Evolutionary conservation across 345 rosid species (phyloP), one percentile per base, ranked within the genome.

Genomic region (Camelina hispida): DNA sequence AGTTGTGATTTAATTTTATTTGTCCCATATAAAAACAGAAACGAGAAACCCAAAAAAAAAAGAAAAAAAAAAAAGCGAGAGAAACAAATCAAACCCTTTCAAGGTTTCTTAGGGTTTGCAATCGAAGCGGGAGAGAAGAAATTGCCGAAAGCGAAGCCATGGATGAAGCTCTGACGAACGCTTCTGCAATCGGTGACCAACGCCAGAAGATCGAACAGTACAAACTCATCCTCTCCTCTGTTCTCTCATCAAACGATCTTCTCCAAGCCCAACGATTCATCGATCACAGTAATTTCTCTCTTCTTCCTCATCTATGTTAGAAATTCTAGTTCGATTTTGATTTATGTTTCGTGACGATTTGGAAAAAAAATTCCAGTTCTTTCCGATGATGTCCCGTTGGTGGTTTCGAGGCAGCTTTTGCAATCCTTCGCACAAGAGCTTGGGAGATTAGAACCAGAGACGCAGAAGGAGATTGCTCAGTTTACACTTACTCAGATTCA

Each of bases 171-270:
- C 86, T 92, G 62, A 84, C 83, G 22, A 84, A 71, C 79, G 99
- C 97, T 46, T 81, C 97, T 16, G 81, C 88, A 51, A 87, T 95
- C 74, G 52, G 81, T 2, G 97, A 95, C 81, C 99, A 92, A 87
- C 91, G 99, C 84, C 96, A 89, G 81, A 95, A 91, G 88, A 95
- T 95, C 82, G 99, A 95, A 77, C 97, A 92, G 85, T 95, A 95
- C 86, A 90, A 95, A 84, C 89, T 83, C 78, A 92, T 95, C 71
- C 87, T 95, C 54, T 81, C 96, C 47, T 78, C 96, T 57, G 97
- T 95, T 25, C 80, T 92, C 69, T 87, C 97, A 9, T 92, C 97
- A 12, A 90, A 86, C 81, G 91, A 95, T 79, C 81, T 92, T 71
- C 78, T 67, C 62, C 97, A 78, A 69, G 87, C 97, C n/a, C 86